Conservation (phyloP, 2,329 filamentous ascomycete species). For the Paraphoma chrysanthemicola region DNA sequence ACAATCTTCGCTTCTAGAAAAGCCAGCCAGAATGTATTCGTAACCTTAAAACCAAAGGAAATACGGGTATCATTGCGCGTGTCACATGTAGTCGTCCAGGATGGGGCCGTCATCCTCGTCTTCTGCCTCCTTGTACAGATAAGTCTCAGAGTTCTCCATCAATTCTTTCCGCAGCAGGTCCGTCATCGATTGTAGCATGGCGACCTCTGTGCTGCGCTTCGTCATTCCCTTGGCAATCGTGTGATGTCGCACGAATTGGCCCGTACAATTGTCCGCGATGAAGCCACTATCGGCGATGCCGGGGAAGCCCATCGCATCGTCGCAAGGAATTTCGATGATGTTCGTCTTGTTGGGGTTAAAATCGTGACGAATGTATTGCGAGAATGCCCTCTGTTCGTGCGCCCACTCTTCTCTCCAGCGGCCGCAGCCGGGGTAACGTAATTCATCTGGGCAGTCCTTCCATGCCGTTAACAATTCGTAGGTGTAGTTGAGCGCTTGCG, state of each 20-base stretch:
- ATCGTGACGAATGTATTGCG: constrained; percentile 44
- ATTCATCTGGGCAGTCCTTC: constrained; percentile 37
- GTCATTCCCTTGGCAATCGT: constrained; percentile 26
- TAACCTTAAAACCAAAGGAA: too few relatives aligned
- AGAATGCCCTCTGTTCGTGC: constrained; percentile 45
- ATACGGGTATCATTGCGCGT: too few relatives aligned
- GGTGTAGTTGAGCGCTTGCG: constrained; percentile 39
- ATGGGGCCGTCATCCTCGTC: too few relatives aligned
- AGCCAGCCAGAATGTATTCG: too few relatives aligned
- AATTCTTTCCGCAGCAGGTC: constrained; percentile 17
- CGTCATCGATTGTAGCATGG: constrained; percentile 18
- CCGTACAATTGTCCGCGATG: constrained; percentile 27
- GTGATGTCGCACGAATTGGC: constrained; percentile 38
- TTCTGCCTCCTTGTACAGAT: constrained; percentile 12
- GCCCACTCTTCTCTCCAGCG: constrained; percentile 37
- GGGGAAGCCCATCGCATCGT: constrained; percentile 44
- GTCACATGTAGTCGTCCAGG: too few relatives aligned
- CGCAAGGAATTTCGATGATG: constrained; percentile 41
- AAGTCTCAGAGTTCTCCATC: constrained; percentile 10
- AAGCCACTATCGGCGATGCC: constrained; percentile 17
- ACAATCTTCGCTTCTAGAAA: too few relatives aligned
- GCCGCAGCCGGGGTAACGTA: constrained; percentile 33
- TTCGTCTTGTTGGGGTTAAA: constrained; percentile 33
- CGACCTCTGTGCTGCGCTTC: constrained; percentile 21
- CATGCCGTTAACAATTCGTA: constrained; percentile 40